These are phyloP conservation scores for Leccinum barrowsii DNA, from an alignment of 768 basidiomycete genomes.

Conservation along the genomic window DNA sequence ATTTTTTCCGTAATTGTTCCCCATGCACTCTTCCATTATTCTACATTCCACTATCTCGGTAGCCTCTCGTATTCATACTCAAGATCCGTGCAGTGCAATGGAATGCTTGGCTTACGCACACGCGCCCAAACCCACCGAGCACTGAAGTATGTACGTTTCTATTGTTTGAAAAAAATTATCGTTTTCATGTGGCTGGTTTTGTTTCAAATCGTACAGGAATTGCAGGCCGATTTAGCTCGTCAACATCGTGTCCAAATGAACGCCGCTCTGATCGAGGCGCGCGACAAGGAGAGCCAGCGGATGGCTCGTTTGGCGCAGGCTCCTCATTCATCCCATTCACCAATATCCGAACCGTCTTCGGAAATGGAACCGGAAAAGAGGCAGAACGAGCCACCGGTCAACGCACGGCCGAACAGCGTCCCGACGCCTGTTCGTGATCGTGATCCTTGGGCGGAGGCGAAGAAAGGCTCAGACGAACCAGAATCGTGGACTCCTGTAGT, in stretches of 20 bases:
- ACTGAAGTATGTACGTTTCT: conserved; percentile 45
- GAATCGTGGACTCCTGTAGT: conserved; percentile 37
- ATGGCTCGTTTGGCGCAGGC: conserved; percentile 5
- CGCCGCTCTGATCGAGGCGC: conserved; percentile 51
- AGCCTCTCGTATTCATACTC: background rate
- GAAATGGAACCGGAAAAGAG: conserved; percentile 10
- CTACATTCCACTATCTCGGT: background rate
- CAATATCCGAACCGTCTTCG: background rate
- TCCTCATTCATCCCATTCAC: conserved; percentile 3
- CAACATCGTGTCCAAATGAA: conserved; percentile 52
- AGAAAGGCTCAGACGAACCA: conserved; percentile 31
- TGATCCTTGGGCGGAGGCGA: conserved; percentile 25
- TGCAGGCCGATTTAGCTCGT: conserved; percentile 51
- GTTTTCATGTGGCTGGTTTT: background rate
- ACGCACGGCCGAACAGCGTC: conserved; percentile 2
- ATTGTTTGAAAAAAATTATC: background rate
- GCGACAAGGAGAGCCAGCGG: conserved; percentile 43
- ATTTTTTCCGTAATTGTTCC: background rate
- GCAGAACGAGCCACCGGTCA: background rate
- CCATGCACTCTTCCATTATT: background rate
- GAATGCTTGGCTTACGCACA: conserved; percentile 72
- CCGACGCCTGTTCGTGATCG: conserved; percentile 12
- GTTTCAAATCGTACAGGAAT: conserved; percentile 42
- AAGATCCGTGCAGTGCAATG: conserved; percentile 56
- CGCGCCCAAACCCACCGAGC: conserved; percentile 55